Conservation (phyloP, 2,329 filamentous ascomycete species). For the Stachybotrys elegans region DNA sequence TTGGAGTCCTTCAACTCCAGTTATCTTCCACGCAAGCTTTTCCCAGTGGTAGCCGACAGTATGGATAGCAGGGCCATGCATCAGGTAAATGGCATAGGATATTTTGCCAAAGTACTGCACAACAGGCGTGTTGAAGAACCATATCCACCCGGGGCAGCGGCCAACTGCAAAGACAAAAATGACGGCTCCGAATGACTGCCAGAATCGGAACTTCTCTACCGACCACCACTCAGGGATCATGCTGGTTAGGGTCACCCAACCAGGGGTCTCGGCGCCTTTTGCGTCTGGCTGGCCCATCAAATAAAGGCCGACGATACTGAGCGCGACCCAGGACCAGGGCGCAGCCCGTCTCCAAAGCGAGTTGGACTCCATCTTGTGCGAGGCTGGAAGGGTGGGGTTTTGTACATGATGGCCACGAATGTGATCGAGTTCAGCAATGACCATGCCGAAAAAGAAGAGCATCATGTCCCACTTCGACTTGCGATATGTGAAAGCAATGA, state of each 20-base stretch:
- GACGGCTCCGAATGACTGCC: conserved; percentile 48
- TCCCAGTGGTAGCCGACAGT: conserved; percentile 48
- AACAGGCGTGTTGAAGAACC: conserved; percentile 41
- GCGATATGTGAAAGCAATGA: conserved; percentile 40
- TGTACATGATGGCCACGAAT: conserved; percentile 40
- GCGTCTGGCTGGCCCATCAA: conserved; percentile 36
- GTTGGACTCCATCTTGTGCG: conserved; percentile 11
- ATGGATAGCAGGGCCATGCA: conserved; percentile 54
- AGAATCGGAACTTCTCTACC: conserved; percentile 48
- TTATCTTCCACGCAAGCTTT: conserved; percentile 41
- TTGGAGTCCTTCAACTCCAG: conserved; percentile 37
- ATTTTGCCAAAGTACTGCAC: conserved; percentile 57
- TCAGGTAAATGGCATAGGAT: conserved; percentile 56
- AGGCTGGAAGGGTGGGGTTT: conserved; percentile 17
- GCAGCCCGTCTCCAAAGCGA: conserved; percentile 5
- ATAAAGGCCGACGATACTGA: conserved; percentile 48
- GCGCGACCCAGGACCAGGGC: conserved; percentile 28
- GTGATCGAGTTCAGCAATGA: conserved; percentile 50
- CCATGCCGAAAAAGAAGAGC: conserved; percentile 50
- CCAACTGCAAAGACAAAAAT: conserved; percentile 47
- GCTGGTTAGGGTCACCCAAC: conserved; percentile 44
- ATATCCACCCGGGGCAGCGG: conserved; percentile 40
- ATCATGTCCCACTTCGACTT: conserved; percentile 50
- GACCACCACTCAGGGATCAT: conserved; percentile 45
- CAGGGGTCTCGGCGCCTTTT: conserved; percentile 42